phyloP scores from a whole-genome alignment of 192 early-diverging fungal species.

The Rhizophagus sp. region DNA sequence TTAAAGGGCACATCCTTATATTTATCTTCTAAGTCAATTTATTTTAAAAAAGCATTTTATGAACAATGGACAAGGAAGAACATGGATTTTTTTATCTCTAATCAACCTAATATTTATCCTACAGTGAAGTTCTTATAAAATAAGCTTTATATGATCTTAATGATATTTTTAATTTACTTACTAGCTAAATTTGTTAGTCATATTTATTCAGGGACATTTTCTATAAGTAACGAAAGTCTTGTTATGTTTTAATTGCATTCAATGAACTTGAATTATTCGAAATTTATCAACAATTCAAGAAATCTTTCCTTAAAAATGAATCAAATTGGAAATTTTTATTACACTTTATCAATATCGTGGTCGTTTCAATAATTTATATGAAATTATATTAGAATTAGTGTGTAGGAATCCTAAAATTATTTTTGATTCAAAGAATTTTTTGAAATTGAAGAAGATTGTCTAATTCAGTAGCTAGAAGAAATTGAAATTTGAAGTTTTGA shows the following conservation, averaged over 20 bases:
- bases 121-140: constrained; percentile 1
- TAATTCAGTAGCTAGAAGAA: background rate
- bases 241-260: background rate
- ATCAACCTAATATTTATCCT: constrained; percentile 17
- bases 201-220: constrained; percentile 13
- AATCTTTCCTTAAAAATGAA: background rate
- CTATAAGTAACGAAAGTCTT: background rate
- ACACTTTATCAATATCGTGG: background rate
- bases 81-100: background rate
- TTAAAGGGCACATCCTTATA: constrained; percentile 2
- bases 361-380: background rate
- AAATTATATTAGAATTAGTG: background rate
- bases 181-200: background rate
- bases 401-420: background rate
- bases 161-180: too few species aligned
- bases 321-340: background rate
- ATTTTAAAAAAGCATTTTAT: constrained; percentile 13
- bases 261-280: constrained; percentile 1
- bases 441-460: background rate
- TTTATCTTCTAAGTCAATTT: background rate
- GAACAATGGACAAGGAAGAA: background rate
- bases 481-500: constrained; percentile 16
- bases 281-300: background rate
- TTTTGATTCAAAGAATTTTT: constrained; percentile 10
- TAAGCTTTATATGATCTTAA: background rate